Evolutionary conservation across 2,329 filamentous ascomycete species (phyloP), one percentile per base, ranked within the genome.

Genomic region (Zymoseptoria crescenta): DNA sequence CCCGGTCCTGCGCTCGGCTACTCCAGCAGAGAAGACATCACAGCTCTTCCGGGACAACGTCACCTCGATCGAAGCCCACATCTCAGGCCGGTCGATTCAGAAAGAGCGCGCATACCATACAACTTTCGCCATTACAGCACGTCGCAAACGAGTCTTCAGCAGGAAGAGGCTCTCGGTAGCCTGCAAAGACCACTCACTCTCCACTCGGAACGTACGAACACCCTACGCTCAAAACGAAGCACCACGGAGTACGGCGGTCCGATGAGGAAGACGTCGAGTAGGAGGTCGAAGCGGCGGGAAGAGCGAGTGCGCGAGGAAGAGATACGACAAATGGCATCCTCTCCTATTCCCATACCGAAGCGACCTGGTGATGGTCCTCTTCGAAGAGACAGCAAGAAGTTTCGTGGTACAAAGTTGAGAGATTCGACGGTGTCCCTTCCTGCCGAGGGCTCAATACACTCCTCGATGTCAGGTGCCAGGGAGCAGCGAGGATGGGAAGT

Each of bases 301-400:
- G 89, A 95, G 63, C 83, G 85, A 70, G 81, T 87, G 59, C 83
- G 93, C 59, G 92, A 96, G 74, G 89, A 89, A 62, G 91, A 96
- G 74, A 91, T 96, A 70, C 89, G 87, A 70, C 86, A 89, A 56
- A 89, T 96, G 88, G 35, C 35, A 45, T 88, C 84, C 69, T 83
- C 84, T 61, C 80, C 81, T 2, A 82, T 87, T 65, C 85, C 89
- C 5, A 76, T 85, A 61, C 75, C 79, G 19, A 81, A 79, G 56
- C 83, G 88, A 55, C 61, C 62, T 4, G 67, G 69, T 19, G 70
- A 72, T 35, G 69, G 65, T 13, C 68, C 68, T 28, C 81, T 88
- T 52, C 81, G 83, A 59, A 82, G 79, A 72, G 82, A 90, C 65
- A 88, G 82, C 70, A 87, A 85, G 73, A 85, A 85, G 70, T 78